A percentile compares a stretch with the other conserved stretches of the same genome.
These are phyloP conservation scores for Hanseniaspora mollemarum DNA, from an alignment of 805 yeast genomes.

Conservation along the genomic window DNA sequence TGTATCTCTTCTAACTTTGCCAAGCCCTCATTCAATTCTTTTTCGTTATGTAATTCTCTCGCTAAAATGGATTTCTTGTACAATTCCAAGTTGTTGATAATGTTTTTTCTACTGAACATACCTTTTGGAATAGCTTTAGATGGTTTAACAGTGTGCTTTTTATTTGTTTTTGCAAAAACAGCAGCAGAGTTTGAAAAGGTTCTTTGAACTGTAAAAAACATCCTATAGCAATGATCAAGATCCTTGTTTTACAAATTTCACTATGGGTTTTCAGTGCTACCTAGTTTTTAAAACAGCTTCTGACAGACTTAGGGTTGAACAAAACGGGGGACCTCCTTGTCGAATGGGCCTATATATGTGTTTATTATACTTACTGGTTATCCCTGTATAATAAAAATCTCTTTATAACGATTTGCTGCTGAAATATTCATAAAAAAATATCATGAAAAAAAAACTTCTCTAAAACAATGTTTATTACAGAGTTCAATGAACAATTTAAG, in stretches of 20 bases:
- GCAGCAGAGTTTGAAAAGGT: background rate
- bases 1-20: conserved; percentile 26
- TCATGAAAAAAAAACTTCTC: no score
- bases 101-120: conserved; percentile 24
- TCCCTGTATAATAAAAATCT: no score
- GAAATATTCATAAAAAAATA: background rate
- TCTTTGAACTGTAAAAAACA: background rate
- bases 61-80: conserved; percentile 23
- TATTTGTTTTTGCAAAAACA: background rate
- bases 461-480: no score
- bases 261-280: no score
- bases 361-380: no score
- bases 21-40: conserved; percentile 23
- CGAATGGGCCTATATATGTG: no score
- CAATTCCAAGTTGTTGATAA: conserved; percentile 19
- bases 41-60: conserved; percentile 25
- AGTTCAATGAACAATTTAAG: no score
- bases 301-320: no score
- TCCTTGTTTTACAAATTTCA: no score
- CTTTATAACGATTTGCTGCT: background rate
- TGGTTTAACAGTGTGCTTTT: conserved; percentile 1
- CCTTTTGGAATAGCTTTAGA: conserved; percentile 19
- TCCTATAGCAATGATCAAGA: no score
- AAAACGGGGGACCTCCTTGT: no score
- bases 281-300: no score